Evolutionary conservation across 202 grass and related monocot species (phyloP).

Genomic region (Setaria italica): DNA sequence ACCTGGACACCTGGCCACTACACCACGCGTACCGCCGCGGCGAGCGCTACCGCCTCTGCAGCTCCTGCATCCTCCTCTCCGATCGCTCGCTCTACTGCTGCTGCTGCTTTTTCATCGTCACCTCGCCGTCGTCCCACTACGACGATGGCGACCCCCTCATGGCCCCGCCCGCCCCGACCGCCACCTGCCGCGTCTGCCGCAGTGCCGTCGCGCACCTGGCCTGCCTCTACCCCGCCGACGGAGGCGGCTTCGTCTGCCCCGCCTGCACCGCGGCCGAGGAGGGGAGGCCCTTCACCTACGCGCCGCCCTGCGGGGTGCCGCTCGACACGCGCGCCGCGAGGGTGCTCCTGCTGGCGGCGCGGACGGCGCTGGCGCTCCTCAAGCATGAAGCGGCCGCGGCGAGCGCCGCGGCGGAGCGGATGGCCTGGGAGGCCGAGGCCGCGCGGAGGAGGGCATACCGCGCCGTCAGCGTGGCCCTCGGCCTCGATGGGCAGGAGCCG

Average conservation of each 20-base stretch:
- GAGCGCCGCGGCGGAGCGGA: neutral
- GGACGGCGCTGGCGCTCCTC: neutral
- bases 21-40: conserved; percentile 58
- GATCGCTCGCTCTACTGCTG: conserved; percentile 68
- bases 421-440: neutral
- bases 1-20: conserved; percentile 58
- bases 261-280: conserved; percentile 44
- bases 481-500: neutral
- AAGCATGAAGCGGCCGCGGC: neutral
- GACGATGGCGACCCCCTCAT: neutral
- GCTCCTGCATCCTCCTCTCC: conserved; percentile 63
- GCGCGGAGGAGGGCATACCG: neutral
- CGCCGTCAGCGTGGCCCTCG: neutral
- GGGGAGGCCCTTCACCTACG: conserved; percentile 46
- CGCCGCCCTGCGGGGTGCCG: neutral
- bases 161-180: neutral
- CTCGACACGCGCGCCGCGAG: conserved; percentile 27
- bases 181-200: conserved; percentile 45
- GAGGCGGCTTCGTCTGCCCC: conserved; percentile 65
- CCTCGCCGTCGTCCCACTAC: neutral
- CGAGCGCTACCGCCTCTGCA: conserved; percentile 54
- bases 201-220: conserved; percentile 54
- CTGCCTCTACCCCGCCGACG: conserved; percentile 38
- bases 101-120: conserved; percentile 59
- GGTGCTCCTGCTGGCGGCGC: neutral